A percentile compares a stretch with the other conserved stretches of the same genome.
Evolutionary conservation across 2,329 filamentous ascomycete species (phyloP).

Genomic region (Neopestalotiopsis sp.): DNA sequence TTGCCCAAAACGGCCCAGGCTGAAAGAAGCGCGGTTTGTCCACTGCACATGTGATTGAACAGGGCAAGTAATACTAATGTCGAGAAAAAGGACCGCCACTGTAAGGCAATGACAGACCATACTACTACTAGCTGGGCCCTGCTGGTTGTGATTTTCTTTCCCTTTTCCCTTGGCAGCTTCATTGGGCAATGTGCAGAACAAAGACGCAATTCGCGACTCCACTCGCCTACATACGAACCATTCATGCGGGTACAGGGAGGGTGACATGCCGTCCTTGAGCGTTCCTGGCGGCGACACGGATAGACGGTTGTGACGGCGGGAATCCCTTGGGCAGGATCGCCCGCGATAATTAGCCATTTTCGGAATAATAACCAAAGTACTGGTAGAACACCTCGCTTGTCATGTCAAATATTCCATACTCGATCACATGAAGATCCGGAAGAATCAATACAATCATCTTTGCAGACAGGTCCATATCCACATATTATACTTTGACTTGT

Average conservation of each 20-base stretch:
- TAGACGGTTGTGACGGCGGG: not conserved
- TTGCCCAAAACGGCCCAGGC: not conserved
- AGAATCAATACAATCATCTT: too few species aligned
- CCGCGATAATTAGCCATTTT: not conserved
- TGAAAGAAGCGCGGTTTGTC: not conserved
- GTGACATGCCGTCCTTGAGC: slow-evolving; percentile 6
- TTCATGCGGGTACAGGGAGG: slow-evolving; percentile 10
- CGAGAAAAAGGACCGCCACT: not conserved
- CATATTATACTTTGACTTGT: too few species aligned
- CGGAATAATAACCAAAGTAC: not conserved
- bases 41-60: not conserved
- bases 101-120: not conserved
- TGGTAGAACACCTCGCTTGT: not conserved
- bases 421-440: too few species aligned
- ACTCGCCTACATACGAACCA: not conserved
- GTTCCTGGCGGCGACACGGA: not conserved
- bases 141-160: not conserved
- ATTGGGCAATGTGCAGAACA: not conserved
- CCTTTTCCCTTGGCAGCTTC: not conserved
- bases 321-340: not conserved
- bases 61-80: not conserved
- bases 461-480: too few species aligned
- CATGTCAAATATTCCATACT: not conserved
- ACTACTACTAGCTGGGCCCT: not conserved
- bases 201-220: not conserved